phyloP scores from a whole-genome alignment of 441 rosid genomes.

The Cnidoscolus chayamansa region DNA sequence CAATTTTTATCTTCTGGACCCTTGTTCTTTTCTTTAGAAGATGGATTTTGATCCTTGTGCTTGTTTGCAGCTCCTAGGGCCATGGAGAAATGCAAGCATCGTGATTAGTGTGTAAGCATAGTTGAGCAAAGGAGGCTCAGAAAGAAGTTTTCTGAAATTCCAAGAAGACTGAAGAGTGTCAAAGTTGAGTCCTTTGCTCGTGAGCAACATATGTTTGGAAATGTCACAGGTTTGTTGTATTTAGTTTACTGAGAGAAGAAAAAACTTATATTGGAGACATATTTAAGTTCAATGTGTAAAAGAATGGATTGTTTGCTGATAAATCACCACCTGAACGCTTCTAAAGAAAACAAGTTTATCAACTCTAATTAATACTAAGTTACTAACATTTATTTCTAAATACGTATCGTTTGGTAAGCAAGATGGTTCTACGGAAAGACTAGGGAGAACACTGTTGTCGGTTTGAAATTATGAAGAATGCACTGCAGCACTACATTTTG shows the following conservation, averaged over 20 bases:
- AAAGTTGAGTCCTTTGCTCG: conserved; percentile 24
- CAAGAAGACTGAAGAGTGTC: conserved; percentile 19
- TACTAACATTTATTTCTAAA: background rate
- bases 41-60: conserved; percentile 2
- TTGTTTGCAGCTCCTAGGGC: conserved; percentile 50
- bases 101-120: conserved; percentile 21
- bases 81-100: conserved; percentile 48
- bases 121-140: conserved; percentile 8
- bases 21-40: background rate
- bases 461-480: background rate
- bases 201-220: conserved; percentile 22
- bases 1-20: background rate
- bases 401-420: background rate
- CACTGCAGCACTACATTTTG: background rate
- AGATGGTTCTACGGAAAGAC: too few relatives aligned
- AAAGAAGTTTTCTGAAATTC: conserved; percentile 7
- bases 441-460: background rate
- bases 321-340: too few relatives aligned
- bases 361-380: background rate
- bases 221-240: conserved; percentile 33
- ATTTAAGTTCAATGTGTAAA: conserved; percentile 33
- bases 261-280: conserved; percentile 13
- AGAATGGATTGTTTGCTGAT: conserved; percentile 27
- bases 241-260: conserved; percentile 11
- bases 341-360: too few relatives aligned